These are phyloP conservation scores for Alternaria angustiovoidea DNA, from an alignment of 2,329 filamentous ascomycete genomes.

Conservation along the genomic window DNA sequence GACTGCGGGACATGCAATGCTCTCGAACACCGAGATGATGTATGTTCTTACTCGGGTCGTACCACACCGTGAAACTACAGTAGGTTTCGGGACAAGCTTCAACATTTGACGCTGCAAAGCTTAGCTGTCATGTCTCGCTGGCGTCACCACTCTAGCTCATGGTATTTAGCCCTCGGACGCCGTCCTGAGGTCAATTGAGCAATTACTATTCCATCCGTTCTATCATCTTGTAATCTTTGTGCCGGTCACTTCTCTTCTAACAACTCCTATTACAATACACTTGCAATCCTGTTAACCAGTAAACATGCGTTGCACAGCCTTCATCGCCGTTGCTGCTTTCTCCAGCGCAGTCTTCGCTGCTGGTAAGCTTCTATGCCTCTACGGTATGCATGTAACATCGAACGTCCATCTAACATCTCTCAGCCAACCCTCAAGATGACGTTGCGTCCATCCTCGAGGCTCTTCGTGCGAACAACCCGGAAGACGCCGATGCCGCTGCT, in stretches of 20 bases:
- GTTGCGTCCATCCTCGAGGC: conserved; percentile 39
- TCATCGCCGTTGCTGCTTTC: conserved; percentile 36
- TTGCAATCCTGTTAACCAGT: conserved; percentile 11
- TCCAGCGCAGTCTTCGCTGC: conserved; percentile 39
- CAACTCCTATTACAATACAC: conserved; percentile 1
- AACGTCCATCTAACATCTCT: conserved; percentile 1
- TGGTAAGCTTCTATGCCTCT: conserved; percentile 11
- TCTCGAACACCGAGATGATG: conserved; percentile 1
- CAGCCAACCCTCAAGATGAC: conserved; percentile 32
- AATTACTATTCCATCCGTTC: conserved; percentile 12
- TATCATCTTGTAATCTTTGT: conserved; percentile 33
- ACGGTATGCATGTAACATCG: background rate
- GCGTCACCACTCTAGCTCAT: background rate
- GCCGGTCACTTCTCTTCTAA: conserved; percentile 40
- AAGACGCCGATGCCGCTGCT: conserved; percentile 37
- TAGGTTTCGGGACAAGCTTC: conserved; percentile 32
- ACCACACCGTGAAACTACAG: conserved; percentile 35
- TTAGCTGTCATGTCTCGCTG: conserved; percentile 13
- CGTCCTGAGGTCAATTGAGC: conserved; percentile 11
- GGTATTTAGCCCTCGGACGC: conserved; percentile 3
- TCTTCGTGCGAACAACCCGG: conserved; percentile 39
- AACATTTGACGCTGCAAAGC: conserved; percentile 24
- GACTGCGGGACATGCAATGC: conserved; percentile 7
- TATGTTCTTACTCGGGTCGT: conserved; percentile 6
- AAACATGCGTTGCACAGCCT: conserved; percentile 41